phyloP scores from a whole-genome alignment of 78 protist genomes.

The Anaeramoeba flamelloides region DNA sequence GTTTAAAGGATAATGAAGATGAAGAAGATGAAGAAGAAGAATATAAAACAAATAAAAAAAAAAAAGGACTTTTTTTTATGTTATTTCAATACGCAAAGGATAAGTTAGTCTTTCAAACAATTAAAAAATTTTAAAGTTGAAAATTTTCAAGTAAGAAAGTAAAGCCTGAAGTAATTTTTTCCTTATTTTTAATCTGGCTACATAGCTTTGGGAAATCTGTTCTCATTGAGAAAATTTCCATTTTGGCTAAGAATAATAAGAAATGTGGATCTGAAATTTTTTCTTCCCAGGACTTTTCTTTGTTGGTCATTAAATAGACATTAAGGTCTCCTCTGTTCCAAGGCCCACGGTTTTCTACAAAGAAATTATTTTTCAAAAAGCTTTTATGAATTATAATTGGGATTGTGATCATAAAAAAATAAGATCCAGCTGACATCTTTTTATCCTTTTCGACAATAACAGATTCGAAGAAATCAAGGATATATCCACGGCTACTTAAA shows the following conservation, averaged over 20 bases:
- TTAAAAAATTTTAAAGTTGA: too few relatives aligned
- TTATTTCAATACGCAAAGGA: too few relatives aligned
- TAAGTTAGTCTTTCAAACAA: too few relatives aligned
- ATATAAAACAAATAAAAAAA: too few relatives aligned
- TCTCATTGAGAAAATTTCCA: background rate
- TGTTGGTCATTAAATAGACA: background rate
- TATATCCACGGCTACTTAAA: background rate
- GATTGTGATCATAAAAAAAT: background rate
- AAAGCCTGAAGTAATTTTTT: background rate
- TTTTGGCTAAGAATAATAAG: background rate
- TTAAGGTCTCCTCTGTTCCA: background rate
- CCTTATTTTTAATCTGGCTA: background rate
- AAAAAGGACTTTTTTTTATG: too few relatives aligned
- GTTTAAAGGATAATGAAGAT: too few relatives aligned
- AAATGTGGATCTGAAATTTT: background rate
- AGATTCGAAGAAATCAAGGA: background rate
- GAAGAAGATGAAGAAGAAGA: too few relatives aligned
- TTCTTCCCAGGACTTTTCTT: background rate
- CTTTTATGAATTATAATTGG: background rate
- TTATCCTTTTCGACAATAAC: background rate
- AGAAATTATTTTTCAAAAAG: background rate
- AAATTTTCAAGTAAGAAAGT: too few relatives aligned
- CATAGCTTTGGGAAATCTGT: background rate
- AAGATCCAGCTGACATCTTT: background rate
- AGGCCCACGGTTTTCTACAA: background rate